Conservation (phyloP, 2,329 filamentous ascomycete species). For the Pyrenophora tritici-repentis region DNA sequence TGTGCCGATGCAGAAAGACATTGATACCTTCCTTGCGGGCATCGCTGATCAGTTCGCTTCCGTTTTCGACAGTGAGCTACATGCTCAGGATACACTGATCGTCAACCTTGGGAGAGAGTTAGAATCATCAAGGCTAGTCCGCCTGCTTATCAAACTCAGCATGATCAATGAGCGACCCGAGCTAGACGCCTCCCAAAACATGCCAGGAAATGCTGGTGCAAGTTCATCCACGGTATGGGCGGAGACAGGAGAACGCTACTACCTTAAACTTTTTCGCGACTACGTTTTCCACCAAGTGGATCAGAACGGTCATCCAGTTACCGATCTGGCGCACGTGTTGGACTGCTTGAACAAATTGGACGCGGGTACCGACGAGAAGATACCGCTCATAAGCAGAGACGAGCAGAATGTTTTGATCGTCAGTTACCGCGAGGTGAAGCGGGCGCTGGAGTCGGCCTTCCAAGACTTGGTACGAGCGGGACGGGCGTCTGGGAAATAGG, state of each 20-base stretch:
- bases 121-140: conserved; percentile 85
- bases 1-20: conserved; percentile 63
- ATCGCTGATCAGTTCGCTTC: conserved; percentile 79
- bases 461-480: conserved; percentile 56
- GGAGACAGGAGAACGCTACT: conserved; percentile 89
- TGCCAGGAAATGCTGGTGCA: conserved; percentile 32
- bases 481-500: conserved; percentile 37
- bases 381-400: conserved; percentile 85
- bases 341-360: conserved; percentile 90
- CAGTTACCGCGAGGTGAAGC: conserved; percentile 85
- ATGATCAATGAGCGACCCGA: conserved; percentile 90
- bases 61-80: conserved; percentile 77
- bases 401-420: conserved; percentile 88
- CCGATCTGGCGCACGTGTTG: conserved; percentile 87
- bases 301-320: conserved; percentile 76
- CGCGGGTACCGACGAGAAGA: conserved; percentile 82
- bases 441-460: conserved; percentile 65
- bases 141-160: conserved; percentile 81
- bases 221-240: conserved; percentile 67
- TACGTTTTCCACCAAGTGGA: conserved; percentile 98
- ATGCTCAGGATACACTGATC: conserved; percentile 74
- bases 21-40: conserved; percentile 77
- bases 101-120: conserved; percentile 77
- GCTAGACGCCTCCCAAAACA: conserved; percentile 68
- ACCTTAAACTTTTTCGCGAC: conserved; percentile 92